phyloP scores from a whole-genome alignment of 768 basidiomycete genomes.

The Auricularia sp. region DNA sequence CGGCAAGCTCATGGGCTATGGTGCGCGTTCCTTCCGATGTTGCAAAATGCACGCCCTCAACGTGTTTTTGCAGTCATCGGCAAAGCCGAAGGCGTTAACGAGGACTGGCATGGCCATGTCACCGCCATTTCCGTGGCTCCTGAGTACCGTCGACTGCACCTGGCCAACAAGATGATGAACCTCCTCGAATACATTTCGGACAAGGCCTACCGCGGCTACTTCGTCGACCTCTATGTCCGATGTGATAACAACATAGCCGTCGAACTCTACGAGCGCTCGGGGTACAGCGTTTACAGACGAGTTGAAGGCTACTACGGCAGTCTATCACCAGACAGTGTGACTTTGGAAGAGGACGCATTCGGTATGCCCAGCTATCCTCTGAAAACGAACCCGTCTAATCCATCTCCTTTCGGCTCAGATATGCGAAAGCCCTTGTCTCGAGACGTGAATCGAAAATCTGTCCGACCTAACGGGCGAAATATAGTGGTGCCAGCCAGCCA shows the following conservation, averaged over 20 bases:
- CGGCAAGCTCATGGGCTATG: conserved; percentile 86
- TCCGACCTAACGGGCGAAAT: conserved; percentile 26
- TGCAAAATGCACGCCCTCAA: background rate
- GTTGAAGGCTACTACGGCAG: conserved; percentile 85
- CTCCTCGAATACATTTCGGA: conserved; percentile 81
- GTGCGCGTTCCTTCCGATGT: conserved; percentile 32
- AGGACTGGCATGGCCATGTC: conserved; percentile 89
- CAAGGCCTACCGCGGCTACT: conserved; percentile 70
- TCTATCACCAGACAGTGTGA: conserved; percentile 62
- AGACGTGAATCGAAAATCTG: conserved; percentile 23
- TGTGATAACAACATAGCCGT: conserved; percentile 80
- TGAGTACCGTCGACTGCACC: conserved; percentile 77
- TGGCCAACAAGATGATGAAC: conserved; percentile 79
- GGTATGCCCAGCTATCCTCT: conserved; percentile 39
- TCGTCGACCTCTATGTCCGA: conserved; percentile 93
- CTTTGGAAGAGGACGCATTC: conserved; percentile 84
- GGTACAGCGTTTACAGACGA: conserved; percentile 85
- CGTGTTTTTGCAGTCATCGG: conserved; percentile 60
- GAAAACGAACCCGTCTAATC: background rate
- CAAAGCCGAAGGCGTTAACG: conserved; percentile 71
- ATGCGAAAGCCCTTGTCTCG: conserved; percentile 34
- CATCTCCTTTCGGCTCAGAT: conserved; percentile 17
- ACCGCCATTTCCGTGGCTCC: conserved; percentile 93
- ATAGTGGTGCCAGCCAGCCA: conserved; percentile 26
- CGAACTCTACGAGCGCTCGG: conserved; percentile 83